phyloP scores from a whole-genome alignment of 2,329 filamentous ascomycete genomes.

The Coniochaeta pulveracea region DNA sequence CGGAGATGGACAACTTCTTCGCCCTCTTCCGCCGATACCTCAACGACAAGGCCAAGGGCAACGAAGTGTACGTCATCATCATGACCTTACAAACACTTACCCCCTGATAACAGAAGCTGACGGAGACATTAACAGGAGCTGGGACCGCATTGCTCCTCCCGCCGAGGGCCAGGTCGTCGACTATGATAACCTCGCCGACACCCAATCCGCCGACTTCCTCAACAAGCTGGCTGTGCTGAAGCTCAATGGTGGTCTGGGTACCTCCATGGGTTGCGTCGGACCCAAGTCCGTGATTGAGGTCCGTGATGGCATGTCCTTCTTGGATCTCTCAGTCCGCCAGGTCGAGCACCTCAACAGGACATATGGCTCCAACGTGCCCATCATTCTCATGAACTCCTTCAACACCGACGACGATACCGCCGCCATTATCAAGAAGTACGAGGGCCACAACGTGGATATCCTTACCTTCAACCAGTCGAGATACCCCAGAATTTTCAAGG shows the following conservation, averaged over 20 bases:
- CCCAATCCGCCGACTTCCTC: slow-evolving; percentile 85
- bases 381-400: slow-evolving; percentile 99
- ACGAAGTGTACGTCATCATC: slow-evolving; percentile 52
- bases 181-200: slow-evolving; percentile 82
- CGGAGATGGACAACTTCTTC: slow-evolving; percentile 99
- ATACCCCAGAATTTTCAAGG: slow-evolving; percentile 96
- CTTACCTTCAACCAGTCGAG: slow-evolving; percentile 99
- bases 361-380: slow-evolving; percentile 93
- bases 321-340: slow-evolving; percentile 95
- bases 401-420: slow-evolving; percentile 98
- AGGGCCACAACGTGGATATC: slow-evolving; percentile 99
- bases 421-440: slow-evolving; percentile 99
- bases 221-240: slow-evolving; percentile 97
- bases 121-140: slow-evolving; percentile 50
- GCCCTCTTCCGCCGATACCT: slow-evolving; percentile 95
- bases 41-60: slow-evolving; percentile 98
- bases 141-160: slow-evolving; percentile 92
- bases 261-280: slow-evolving; percentile 98
- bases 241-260: slow-evolving; percentile 98
- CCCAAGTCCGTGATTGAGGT: slow-evolving; percentile 99
- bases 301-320: slow-evolving; percentile 99
- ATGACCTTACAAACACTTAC: not conserved
- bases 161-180: slow-evolving; percentile 89
- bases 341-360: slow-evolving; percentile 99
- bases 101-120: slow-evolving; percentile 10